A percentile compares a stretch with the other conserved stretches of the same genome.
Evolutionary conservation across 1,139 yeast species (phyloP).

Genomic region (Blastobotrys buckinghamii): DNA sequence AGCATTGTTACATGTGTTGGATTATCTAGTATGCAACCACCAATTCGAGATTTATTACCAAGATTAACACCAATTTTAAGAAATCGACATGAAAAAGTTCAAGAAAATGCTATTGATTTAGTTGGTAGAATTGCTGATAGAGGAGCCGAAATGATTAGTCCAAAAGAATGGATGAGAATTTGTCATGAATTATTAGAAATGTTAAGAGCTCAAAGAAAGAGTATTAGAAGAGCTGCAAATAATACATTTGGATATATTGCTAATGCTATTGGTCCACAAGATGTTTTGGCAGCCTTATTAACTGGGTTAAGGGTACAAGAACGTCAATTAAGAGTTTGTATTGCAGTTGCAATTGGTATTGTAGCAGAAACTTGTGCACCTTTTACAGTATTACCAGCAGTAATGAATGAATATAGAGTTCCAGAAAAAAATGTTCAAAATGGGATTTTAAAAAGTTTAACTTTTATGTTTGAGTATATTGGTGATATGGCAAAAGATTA

Average conservation of each 20-base stretch:
- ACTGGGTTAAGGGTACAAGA: constrained; percentile 89
- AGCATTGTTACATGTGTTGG: constrained; percentile 48
- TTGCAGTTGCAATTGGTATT: constrained; percentile 97
- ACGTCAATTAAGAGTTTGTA: constrained; percentile 92
- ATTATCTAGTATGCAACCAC: constrained; percentile 65
- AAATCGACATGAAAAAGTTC: constrained; percentile 88
- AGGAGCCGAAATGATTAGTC: constrained; percentile 82
- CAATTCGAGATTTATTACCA: constrained; percentile 76
- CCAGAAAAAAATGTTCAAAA: constrained; percentile 94
- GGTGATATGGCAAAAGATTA: constrained; percentile 81
- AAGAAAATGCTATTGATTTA: constrained; percentile 71
- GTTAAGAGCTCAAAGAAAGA: constrained; percentile 76
- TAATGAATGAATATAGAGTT: constrained; percentile 91
- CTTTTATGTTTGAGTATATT: constrained; percentile 92
- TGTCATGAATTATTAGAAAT: constrained; percentile 87
- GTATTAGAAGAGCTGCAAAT: constrained; percentile 81
- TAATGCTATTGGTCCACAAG: constrained; percentile 93
- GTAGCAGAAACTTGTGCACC: constrained; percentile 94
- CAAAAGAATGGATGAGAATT: constrained; percentile 97
- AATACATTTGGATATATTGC: constrained; percentile 90
- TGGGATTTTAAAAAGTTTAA: constrained; percentile 86
- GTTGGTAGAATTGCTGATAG: constrained; percentile 80
- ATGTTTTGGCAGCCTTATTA: constrained; percentile 76
- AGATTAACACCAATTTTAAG: constrained; percentile 87
- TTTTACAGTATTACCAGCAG: constrained; percentile 90